Percentiles rank a stretch among this genome's conserved stretches.
These are phyloP conservation scores for Monosporascus sp. DNA, from an alignment of 2,329 filamentous ascomycete genomes.

Conservation along the genomic window DNA sequence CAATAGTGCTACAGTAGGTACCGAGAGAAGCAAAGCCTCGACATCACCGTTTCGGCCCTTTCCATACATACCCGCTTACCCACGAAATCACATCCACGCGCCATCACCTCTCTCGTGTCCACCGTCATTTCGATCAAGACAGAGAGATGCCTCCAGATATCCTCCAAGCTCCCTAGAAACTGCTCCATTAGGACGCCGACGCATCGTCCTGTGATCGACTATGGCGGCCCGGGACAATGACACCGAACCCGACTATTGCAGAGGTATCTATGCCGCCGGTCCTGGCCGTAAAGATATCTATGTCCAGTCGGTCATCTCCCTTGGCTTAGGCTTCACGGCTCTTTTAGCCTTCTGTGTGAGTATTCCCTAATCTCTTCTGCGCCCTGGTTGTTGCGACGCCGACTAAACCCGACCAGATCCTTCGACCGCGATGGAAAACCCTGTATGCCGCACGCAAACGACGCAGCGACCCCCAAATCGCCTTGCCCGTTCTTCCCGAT, in stretches of 20 bases:
- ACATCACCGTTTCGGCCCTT: no score
- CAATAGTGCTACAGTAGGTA: no score
- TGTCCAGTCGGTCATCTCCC: slow-evolving; percentile 68
- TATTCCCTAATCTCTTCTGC: slow-evolving; percentile 5
- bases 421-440: slow-evolving; percentile 86
- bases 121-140: neutral
- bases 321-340: slow-evolving; percentile 62
- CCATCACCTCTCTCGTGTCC: neutral
- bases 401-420: slow-evolving; percentile 44
- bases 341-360: slow-evolving; percentile 73
- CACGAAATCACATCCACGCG: neutral
- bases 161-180: neutral
- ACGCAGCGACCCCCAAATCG: slow-evolving; percentile 52
- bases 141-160: neutral
- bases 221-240: slow-evolving; percentile 5
- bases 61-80: no score
- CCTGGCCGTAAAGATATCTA: slow-evolving; percentile 41
- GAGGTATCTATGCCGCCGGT: slow-evolving; percentile 15
- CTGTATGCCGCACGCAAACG: slow-evolving; percentile 87
- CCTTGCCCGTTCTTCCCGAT: slow-evolving; percentile 74
- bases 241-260: slow-evolving; percentile 8
- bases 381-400: neutral
- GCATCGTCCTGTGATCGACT: neutral
- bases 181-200: neutral
- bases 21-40: no score